Conservation (phyloP, 2,329 filamentous ascomycete genomes). For the Scedosporium dehoogii region DNA sequence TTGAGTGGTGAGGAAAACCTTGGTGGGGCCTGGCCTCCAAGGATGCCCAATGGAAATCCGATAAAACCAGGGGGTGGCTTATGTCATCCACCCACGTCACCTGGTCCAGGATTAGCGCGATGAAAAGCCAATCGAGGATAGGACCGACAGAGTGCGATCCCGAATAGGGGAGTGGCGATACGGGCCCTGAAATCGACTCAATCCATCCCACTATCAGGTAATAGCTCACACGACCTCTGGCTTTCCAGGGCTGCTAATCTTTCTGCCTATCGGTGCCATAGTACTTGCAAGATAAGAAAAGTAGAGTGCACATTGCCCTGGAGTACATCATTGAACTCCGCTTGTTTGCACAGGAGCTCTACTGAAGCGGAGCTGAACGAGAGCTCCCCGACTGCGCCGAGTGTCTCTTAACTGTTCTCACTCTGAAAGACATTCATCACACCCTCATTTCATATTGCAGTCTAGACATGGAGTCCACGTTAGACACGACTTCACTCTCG, state of each 20-base stretch:
- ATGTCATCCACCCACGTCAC: slow-evolving; percentile 3
- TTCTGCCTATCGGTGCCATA: too few relatives aligned
- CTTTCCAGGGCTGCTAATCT: too few relatives aligned
- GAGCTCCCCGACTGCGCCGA: background rate
- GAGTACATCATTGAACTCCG: too few relatives aligned
- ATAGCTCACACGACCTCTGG: too few relatives aligned
- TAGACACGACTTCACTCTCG: slow-evolving; percentile 43
- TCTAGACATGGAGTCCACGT: slow-evolving; percentile 21
- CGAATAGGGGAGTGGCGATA: background rate
- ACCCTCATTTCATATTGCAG: background rate
- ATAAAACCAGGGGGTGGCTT: background rate
- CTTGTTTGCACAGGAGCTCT: too few relatives aligned
- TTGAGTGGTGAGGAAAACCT: background rate
- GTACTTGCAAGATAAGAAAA: too few relatives aligned
- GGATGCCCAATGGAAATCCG: background rate
- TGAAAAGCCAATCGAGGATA: background rate
- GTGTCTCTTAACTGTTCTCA: background rate
- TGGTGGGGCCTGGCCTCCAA: background rate
- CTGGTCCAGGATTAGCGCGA: background rate
- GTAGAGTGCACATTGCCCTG: too few relatives aligned
- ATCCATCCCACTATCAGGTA: background rate
- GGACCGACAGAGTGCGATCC: background rate
- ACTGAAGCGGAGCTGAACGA: background rate
- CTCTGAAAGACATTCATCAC: background rate
- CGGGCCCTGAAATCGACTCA: background rate